Evolutionary conservation across 2,329 filamentous ascomycete species (phyloP), one percentile per base, ranked within the genome.

Genomic region (Claviceps capensis): DNA sequence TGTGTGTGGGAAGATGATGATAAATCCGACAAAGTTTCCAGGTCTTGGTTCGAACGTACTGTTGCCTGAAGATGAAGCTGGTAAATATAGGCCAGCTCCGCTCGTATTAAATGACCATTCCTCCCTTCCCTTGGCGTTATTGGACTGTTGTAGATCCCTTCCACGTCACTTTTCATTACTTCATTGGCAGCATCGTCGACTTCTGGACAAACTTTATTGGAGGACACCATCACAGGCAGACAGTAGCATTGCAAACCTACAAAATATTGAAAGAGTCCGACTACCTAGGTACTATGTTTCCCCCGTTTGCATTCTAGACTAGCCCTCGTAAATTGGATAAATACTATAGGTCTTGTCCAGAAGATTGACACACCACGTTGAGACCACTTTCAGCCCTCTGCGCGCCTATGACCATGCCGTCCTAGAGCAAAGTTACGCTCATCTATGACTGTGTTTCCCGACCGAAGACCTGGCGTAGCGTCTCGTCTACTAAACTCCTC

Each of bases 381-480:
- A 19, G 16, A 23, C 17, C 26, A 5, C 42, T n/a, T 26, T 45
- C 41, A 40, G 34, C 22, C 47, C 22, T 8, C 40, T 30, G 22
- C 30, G 47, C 22, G 19, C 26, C 36, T 17, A 34, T 38, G 2
- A 5, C 22, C 22, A 30, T 19, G 4, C 50, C 40, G 51, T 23
- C 36, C 53, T 42, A 60, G 52, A n/a, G 54, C 54, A 57, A 68
- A 68, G 55, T 63, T 69, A 36, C 67, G 62, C 45, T 68, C 65
- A 48, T 70, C 67, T 55, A 70, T 62, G 11, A 65, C 67, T 13
- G 69, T 71, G 53, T 68, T 63, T 1, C 69, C 69, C 13, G 67
- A 66, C 47, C 60, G 62, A 47, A 70, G 56, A 13, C 62, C 57
- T 1, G 66, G 63, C 49, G 59, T 62, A 26, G 60, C 65, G 23